phyloP scores from a whole-genome alignment of 345 rosid species.

The Linum usitatissimum region DNA sequence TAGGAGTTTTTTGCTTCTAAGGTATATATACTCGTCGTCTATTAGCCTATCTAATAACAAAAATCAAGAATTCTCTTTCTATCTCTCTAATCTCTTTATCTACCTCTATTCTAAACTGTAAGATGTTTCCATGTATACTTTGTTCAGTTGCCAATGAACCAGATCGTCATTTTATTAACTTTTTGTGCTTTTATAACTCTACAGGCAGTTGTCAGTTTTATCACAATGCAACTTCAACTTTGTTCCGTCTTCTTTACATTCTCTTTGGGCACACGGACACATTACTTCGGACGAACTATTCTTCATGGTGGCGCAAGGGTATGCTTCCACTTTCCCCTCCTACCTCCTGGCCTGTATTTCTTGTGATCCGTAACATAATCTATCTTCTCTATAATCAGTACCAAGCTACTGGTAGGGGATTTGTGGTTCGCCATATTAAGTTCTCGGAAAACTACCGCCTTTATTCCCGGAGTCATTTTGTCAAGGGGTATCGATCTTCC shows the following conservation, averaged over 20 bases:
- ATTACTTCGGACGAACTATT: slow-evolving; percentile 91
- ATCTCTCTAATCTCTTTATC: too few relatives aligned
- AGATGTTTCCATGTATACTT: slow-evolving; percentile 7
- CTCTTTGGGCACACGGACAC: slow-evolving; percentile 89
- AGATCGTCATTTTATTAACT: too few relatives aligned
- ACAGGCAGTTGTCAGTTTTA: slow-evolving; percentile 86
- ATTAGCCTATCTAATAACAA: too few relatives aligned
- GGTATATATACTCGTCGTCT: too few relatives aligned
- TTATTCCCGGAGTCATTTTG: slow-evolving; percentile 94
- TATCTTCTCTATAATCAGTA: slow-evolving; percentile 40
- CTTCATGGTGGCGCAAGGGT: slow-evolving; percentile 99
- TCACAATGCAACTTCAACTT: slow-evolving; percentile 92
- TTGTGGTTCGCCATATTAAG: slow-evolving; percentile 85
- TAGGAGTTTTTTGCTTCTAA: too few relatives aligned
- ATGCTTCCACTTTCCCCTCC: slow-evolving; percentile 14
- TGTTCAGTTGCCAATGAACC: background rate
- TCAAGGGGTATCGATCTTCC: slow-evolving; percentile 56
- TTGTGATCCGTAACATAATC: slow-evolving; percentile 6
- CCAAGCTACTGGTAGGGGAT: slow-evolving; percentile 96
- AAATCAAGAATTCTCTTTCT: too few relatives aligned
- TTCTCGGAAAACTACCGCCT: slow-evolving; percentile 91
- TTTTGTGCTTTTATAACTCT: slow-evolving; percentile 3
- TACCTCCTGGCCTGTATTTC: slow-evolving; percentile 1
- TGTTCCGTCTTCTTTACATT: slow-evolving; percentile 97
- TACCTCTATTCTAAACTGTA: background rate